Conservation (phyloP, 331 rosid genomes). For the Dryas integrifolia region DNA sequence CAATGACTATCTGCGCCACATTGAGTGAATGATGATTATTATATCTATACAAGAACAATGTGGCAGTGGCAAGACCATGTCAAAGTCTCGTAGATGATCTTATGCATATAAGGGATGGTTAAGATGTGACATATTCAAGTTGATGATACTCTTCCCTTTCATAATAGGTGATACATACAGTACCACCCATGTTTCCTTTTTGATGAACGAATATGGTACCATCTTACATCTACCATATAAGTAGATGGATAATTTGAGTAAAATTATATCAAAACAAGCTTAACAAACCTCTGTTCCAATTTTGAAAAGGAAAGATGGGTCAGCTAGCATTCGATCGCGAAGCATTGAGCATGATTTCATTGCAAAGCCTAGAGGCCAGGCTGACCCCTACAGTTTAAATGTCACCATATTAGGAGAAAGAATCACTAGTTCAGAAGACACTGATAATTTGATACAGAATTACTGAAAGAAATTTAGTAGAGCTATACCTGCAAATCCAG, state of each 20-base stretch:
- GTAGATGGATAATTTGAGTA: neutral
- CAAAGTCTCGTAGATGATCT: neutral
- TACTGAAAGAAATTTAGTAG: neutral
- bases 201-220: neutral
- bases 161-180: neutral
- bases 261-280: constrained; percentile 9
- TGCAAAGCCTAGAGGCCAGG: constrained; percentile 65
- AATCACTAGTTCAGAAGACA: neutral
- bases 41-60: neutral
- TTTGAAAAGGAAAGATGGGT: constrained; percentile 88
- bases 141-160: neutral
- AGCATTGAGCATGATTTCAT: constrained; percentile 74
- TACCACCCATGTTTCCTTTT: neutral
- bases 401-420: neutral
- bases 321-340: constrained; percentile 84
- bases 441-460: neutral
- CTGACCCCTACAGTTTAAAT: constrained; percentile 51
- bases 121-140: neutral
- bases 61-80: neutral
- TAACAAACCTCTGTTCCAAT: constrained; percentile 89
- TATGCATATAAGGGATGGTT: too few species aligned
- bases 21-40: constrained; percentile 15
- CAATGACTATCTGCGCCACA: constrained; percentile 69
- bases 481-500: constrained; percentile 72
- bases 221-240: constrained; percentile 5